These are phyloP conservation scores for Trichophyton simii DNA, from an alignment of 2,329 filamentous ascomycete species.

Conservation along the genomic window DNA sequence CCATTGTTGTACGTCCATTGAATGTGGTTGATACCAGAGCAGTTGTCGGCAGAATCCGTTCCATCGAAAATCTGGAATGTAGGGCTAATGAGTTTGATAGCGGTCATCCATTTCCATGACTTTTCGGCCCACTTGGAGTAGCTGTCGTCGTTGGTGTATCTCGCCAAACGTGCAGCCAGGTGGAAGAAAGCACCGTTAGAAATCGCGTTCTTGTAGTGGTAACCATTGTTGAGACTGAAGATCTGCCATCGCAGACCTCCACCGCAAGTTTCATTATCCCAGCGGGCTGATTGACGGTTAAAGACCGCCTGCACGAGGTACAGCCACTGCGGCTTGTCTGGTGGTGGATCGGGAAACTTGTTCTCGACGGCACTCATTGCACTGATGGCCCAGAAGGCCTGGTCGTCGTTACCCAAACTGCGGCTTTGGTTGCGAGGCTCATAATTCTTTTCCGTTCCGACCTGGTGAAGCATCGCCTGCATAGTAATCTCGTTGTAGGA, in stretches of 20 bases:
- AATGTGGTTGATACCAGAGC: slow-evolving; percentile 39
- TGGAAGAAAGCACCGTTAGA: slow-evolving; percentile 48
- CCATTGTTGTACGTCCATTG: slow-evolving; percentile 49
- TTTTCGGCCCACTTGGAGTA: slow-evolving; percentile 65
- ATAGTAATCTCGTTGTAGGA: slow-evolving; percentile 57
- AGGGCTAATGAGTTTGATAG: slow-evolving; percentile 39
- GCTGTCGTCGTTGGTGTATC: slow-evolving; percentile 66
- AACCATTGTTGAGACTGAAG: slow-evolving; percentile 61
- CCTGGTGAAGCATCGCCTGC: slow-evolving; percentile 61
- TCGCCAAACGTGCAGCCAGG: slow-evolving; percentile 53
- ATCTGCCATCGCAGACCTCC: slow-evolving; percentile 82
- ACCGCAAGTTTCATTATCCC: slow-evolving; percentile 53
- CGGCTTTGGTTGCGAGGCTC: slow-evolving; percentile 51
- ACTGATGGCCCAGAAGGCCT: slow-evolving; percentile 75
- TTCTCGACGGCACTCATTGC: slow-evolving; percentile 68
- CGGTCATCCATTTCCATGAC: slow-evolving; percentile 46
- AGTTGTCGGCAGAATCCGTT: slow-evolving; percentile 41
- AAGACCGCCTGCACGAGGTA: slow-evolving; percentile 66
- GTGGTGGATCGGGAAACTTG: slow-evolving; percentile 56
- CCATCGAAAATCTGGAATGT: slow-evolving; percentile 45
- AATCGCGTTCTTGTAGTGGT: slow-evolving; percentile 46
- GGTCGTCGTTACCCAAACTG: slow-evolving; percentile 42
- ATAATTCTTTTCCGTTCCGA: slow-evolving; percentile 59
- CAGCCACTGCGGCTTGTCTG: slow-evolving; percentile 59
- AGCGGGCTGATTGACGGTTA: slow-evolving; percentile 60